A percentile compares a stretch with the other conserved stretches of the same genome.
These are phyloP conservation scores for Hirsutella thompsonii DNA, from an alignment of 2,329 filamentous ascomycete species.

Conservation along the genomic window DNA sequence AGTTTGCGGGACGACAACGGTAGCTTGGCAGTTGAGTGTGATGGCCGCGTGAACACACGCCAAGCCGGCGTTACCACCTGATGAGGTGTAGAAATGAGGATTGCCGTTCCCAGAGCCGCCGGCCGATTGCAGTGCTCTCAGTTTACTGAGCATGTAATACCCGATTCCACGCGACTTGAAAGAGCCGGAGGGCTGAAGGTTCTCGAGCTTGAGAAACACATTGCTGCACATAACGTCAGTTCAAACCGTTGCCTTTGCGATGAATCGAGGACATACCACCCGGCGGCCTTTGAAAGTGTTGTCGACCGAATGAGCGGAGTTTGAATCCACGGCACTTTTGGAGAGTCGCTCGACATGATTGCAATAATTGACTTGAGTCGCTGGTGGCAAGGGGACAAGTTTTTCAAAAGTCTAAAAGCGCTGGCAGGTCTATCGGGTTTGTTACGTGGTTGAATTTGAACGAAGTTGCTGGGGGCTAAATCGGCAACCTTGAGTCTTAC, in stretches of 20 bases:
- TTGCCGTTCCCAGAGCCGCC: slow-evolving; percentile 15
- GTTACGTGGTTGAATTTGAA: no score
- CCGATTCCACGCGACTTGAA: slow-evolving; percentile 78
- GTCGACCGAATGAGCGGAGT: slow-evolving; percentile 56
- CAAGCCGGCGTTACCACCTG: slow-evolving; percentile 74
- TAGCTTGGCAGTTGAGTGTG: slow-evolving; percentile 50
- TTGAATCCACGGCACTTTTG: slow-evolving; percentile 45
- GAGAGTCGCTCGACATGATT: not conserved
- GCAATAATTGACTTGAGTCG: no score
- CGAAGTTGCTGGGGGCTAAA: no score
- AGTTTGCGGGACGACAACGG: slow-evolving; percentile 58
- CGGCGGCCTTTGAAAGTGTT: slow-evolving; percentile 11
- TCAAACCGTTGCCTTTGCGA: no score
- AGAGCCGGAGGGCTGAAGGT: slow-evolving; percentile 70
- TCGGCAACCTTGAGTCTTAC: no score
- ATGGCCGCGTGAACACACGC: slow-evolving; percentile 64
- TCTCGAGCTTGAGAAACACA: slow-evolving; percentile 77
- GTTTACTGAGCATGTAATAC: no score
- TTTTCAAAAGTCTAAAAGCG: no score
- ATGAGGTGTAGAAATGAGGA: slow-evolving; percentile 71
- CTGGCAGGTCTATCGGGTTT: no score
- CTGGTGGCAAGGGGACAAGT: no score
- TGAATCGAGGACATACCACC: slow-evolving; percentile 6
- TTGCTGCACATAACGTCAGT: slow-evolving; percentile 30
- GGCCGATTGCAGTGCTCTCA: slow-evolving; percentile 8